These are phyloP conservation scores for Ensete glaucum DNA, from an alignment of 176 grass and related monocot species.

Conservation along the genomic window DNA sequence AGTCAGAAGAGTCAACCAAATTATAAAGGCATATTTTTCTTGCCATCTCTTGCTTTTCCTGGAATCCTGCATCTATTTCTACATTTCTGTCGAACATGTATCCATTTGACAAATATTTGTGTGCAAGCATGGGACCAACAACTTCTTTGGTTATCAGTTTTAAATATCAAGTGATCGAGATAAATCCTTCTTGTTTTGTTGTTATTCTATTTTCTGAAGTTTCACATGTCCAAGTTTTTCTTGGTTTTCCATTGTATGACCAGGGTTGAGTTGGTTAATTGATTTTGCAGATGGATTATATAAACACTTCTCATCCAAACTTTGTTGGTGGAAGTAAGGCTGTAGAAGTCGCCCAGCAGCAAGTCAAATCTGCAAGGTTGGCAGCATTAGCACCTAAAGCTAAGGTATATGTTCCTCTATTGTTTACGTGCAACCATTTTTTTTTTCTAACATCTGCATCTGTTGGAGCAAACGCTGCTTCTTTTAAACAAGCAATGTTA, in stretches of 20 bases:
- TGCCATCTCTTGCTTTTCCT: no score
- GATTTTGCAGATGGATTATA: conserved; percentile 77
- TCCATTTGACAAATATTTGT: no score
- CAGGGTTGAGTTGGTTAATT: not conserved
- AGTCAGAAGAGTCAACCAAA: no score
- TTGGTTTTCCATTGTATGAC: no score
- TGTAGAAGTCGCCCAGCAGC: conserved; percentile 66
- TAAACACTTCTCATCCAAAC: conserved; percentile 87
- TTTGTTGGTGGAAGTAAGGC: conserved; percentile 85
- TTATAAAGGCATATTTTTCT: no score
- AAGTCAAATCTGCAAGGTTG: conserved; percentile 35
- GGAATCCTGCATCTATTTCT: no score
- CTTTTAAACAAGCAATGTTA: not conserved
- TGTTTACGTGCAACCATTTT: not conserved
- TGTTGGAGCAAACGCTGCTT: not conserved
- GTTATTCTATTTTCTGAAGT: not conserved
- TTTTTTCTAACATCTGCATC: not conserved
- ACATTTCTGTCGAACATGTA: no score
- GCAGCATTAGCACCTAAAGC: conserved; percentile 25
- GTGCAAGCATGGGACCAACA: not conserved
- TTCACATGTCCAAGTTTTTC: not conserved
- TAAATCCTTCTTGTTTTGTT: not conserved
- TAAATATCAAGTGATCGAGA: not conserved
- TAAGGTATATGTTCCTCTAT: conserved; percentile 45
- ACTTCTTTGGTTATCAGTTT: not conserved